Base-by-base conservation (phyloP, 148 eudicot species). In the Cornus suecica region DNA sequence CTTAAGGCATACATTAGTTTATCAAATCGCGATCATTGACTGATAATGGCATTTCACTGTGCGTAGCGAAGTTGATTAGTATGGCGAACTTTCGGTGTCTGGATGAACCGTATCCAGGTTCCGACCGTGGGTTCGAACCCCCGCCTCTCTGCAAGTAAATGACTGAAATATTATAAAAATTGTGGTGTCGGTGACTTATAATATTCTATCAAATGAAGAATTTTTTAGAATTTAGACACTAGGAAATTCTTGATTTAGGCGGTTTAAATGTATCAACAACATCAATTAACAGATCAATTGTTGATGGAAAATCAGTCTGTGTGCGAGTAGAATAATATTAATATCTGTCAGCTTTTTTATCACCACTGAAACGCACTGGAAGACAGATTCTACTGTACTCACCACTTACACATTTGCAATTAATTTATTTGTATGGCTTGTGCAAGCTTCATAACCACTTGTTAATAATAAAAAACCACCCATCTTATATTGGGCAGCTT, bases 311-410 rank as follows among this genome's bases (percentile, higher is more conserved):
- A 65, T 65, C 41, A 68, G 68, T 42, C 22, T 37, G 73, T 72
- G 20, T 23, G 30, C 54, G 70, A 45, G 62, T 54, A 65, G 42
- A 60, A 77, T 69, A 77, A 64, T 37, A 37, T 37, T 37, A 37
- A 37, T 4, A 6, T 37, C 64, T 56, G 16, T 56, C 54, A 65
- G 70, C 72, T 56, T n/a, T n/a, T n/a, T 51, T 72, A 10, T 58
- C 71, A 73, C 81, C 77, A 74, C 68, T 31, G 20, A 32, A 73
- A 73, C 24, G 24, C 26, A 58, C 20, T 16, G 24, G 34, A n/a
- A n/a, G n/a, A n/a, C n/a, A n/a, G n/a, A n/a, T n/a, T 81, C 83
- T 77, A 74, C 76, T 77, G 82, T 74, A 76, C 80, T 76, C 74
- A n/a, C 81, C 81, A 77, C 85, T 79, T 60, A 64, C 56, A 48